A percentile compares a stretch with the other conserved stretches of the same genome.
phyloP scores from a whole-genome alignment of 2,329 filamentous ascomycete genomes.

The Cadophora luteo-olivacea region DNA sequence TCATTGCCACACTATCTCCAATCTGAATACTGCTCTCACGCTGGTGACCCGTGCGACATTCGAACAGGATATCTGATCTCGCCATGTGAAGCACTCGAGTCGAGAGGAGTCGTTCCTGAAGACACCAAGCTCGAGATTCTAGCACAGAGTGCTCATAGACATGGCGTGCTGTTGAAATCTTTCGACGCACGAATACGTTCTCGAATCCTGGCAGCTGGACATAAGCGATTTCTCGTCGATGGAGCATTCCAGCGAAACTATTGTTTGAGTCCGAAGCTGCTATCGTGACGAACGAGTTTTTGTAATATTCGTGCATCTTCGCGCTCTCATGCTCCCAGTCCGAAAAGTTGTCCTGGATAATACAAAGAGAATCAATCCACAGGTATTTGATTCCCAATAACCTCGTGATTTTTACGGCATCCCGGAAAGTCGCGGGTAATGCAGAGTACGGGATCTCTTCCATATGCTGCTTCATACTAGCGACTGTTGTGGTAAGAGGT shows the following conservation, averaged over 20 bases:
- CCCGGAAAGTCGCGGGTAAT: not conserved
- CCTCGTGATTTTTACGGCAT: not conserved
- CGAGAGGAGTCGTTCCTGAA: not conserved
- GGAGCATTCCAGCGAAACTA: not conserved
- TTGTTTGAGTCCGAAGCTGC: not conserved
- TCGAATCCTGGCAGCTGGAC: not conserved
- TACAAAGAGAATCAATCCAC: not conserved
- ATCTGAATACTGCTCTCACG: not conserved
- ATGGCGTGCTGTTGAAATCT: not conserved
- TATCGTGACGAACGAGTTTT: not conserved
- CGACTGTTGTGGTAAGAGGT: not conserved
- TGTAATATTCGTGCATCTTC: slow-evolving; percentile 1
- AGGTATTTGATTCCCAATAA: not conserved
- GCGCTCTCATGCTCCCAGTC: slow-evolving; percentile 11
- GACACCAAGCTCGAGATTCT: not conserved
- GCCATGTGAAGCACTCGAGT: not conserved
- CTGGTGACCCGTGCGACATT: not conserved
- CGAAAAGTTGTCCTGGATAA: not conserved
- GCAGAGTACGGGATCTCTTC: not conserved
- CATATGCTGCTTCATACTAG: not conserved
- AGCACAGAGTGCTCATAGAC: not conserved
- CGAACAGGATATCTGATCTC: not conserved
- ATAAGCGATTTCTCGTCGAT: not conserved
- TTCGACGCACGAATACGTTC: not conserved
- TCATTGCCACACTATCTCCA: not conserved